Evolutionary conservation across 345 rosid species (phyloP).

Genomic region (Gossypium arboreum): DNA sequence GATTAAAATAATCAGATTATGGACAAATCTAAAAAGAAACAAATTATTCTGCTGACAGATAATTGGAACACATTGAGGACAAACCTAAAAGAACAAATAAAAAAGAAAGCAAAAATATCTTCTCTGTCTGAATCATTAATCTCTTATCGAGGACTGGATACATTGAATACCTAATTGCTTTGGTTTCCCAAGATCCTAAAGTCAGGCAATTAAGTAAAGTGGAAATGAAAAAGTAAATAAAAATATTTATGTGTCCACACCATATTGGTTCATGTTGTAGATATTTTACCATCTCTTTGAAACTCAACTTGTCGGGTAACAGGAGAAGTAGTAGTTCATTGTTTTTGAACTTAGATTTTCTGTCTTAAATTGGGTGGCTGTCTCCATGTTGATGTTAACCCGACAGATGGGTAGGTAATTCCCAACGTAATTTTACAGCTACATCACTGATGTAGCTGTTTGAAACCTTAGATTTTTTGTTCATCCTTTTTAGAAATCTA

Average conservation of each 20-base stretch:
- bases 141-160: neutral
- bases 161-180: neutral
- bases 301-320: neutral
- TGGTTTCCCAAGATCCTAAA: neutral
- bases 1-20: no score
- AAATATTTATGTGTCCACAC: neutral
- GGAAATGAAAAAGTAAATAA: neutral
- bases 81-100: no score
- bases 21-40: no score
- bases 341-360: neutral
- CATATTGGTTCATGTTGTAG: constrained; percentile 4
- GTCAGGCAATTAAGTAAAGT: neutral
- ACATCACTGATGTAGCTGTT: neutral
- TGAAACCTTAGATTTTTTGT: neutral
- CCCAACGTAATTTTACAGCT: neutral
- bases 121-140: neutral
- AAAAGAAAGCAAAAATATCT: neutral
- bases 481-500: neutral
- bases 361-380: constrained; percentile 11
- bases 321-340: neutral
- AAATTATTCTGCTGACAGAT: no score
- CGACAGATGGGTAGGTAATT: neutral
- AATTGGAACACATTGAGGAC: no score
- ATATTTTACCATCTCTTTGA: neutral
- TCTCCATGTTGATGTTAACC: neutral